A percentile compares a stretch with the other conserved stretches of the same genome.
These are phyloP conservation scores for Leptosphaerulina australis DNA, from an alignment of 2,329 filamentous ascomycete genomes.

Conservation along the genomic window DNA sequence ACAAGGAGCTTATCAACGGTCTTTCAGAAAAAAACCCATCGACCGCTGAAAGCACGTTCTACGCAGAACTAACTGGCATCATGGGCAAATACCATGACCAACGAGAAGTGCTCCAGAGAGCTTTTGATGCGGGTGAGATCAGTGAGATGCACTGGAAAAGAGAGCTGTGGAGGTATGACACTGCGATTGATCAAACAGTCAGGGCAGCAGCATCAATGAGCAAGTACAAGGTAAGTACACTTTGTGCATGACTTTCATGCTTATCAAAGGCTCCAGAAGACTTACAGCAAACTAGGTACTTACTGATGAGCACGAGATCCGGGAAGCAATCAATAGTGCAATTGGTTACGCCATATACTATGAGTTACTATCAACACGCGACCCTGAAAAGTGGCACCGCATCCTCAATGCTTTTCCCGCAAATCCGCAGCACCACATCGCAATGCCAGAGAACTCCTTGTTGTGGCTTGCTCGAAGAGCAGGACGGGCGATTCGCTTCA, in stretches of 20 bases:
- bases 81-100: conserved; percentile 4
- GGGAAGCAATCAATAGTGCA: neutral
- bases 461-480: neutral
- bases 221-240: neutral
- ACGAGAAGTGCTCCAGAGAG: neutral
- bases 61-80: neutral
- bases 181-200: neutral
- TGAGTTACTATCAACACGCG: neutral
- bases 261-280: neutral
- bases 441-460: neutral
- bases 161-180: conserved; percentile 1
- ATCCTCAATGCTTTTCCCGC: neutral
- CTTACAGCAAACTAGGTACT: conserved; percentile 3
- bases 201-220: neutral
- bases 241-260: no score
- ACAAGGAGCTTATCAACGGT: neutral
- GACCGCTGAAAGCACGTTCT: conserved; percentile 5
- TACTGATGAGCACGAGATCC: conserved; percentile 1
- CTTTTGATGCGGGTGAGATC: conserved; percentile 1
- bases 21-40: neutral
- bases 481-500: conserved; percentile 18
- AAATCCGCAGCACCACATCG: neutral
- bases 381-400: conserved; percentile 12
- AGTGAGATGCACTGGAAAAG: conserved; percentile 1
- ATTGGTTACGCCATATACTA: conserved; percentile 11